A percentile compares a stretch with the other conserved stretches of the same genome.
phyloP scores from a whole-genome alignment of 208 protist species.

The Vickermania ingenoplastis region DNA sequence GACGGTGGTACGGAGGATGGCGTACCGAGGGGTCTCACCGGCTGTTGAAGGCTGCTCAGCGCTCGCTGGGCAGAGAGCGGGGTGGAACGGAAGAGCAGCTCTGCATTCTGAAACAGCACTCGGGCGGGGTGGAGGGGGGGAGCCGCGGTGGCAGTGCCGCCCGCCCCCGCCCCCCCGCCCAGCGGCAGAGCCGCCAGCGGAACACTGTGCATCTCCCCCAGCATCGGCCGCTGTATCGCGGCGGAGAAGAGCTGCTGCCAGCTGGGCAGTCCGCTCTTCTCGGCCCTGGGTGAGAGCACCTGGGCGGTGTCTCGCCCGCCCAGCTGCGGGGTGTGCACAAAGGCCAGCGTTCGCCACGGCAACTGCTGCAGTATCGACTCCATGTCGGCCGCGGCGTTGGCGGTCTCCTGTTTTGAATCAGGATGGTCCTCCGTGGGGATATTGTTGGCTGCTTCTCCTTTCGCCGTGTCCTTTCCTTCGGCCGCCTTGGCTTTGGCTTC shows the following conservation, averaged over 20 bases:
- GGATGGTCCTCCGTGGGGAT: not conserved
- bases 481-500: no score
- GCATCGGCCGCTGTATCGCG: not conserved
- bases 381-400: no score
- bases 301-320: not conserved
- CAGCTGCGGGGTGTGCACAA: not conserved
- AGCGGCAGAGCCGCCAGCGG: not conserved
- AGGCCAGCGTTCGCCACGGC: not conserved
- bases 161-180: slow-evolving; percentile 3
- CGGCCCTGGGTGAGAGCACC: not conserved
- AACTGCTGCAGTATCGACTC: not conserved
- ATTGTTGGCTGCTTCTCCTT: not conserved
- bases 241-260: not conserved
- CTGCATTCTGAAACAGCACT: slow-evolving; percentile 63
- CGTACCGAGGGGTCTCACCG: no score
- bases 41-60: slow-evolving; percentile 53
- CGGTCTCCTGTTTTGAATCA: no score
- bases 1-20: not conserved
- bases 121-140: slow-evolving; percentile 47
- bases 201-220: not conserved
- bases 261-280: not conserved
- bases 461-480: no score
- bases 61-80: slow-evolving; percentile 50
- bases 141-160: slow-evolving; percentile 39
- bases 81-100: slow-evolving; percentile 62